These are phyloP conservation scores for Thelephora ganbajun DNA, from an alignment of 768 basidiomycete genomes.

Conservation along the genomic window DNA sequence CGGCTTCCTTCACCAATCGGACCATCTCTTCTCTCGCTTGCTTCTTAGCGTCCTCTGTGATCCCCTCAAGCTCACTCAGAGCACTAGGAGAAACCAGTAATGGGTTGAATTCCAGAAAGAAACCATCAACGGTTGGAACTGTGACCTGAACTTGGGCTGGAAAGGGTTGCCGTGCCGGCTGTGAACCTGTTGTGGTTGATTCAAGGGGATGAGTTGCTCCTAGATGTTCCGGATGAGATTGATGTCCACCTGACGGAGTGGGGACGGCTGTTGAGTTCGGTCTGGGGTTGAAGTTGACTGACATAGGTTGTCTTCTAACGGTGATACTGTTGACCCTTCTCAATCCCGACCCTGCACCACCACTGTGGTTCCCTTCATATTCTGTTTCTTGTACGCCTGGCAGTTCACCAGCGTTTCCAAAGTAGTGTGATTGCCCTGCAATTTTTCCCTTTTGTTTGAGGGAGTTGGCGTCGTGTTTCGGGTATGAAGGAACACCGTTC, in stretches of 20 bases:
- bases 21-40: slow-evolving; percentile 69
- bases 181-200: slow-evolving; percentile 4
- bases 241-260: background rate
- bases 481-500: slow-evolving; percentile 37
- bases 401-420: slow-evolving; percentile 11
- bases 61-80: slow-evolving; percentile 64
- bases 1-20: slow-evolving; percentile 53
- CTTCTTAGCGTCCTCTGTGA: slow-evolving; percentile 72
- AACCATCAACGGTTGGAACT: slow-evolving; percentile 71
- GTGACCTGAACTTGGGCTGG: slow-evolving; percentile 27
- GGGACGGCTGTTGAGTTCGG: slow-evolving; percentile 23
- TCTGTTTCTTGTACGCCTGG: slow-evolving; percentile 7
- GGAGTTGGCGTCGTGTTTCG: slow-evolving; percentile 17
- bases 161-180: slow-evolving; percentile 1
- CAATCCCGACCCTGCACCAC: background rate
- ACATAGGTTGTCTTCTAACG: slow-evolving; percentile 42
- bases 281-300: slow-evolving; percentile 19
- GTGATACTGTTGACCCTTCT: slow-evolving; percentile 43
- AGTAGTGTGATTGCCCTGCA: slow-evolving; percentile 3
- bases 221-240: slow-evolving; percentile 12
- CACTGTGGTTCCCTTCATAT: slow-evolving; percentile 18
- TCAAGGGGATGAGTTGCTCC: slow-evolving; percentile 5
- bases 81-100: slow-evolving; percentile 56
- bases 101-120: slow-evolving; percentile 77
- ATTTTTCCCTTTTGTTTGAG: slow-evolving; percentile 10